Evolutionary conservation across 75 land plant genomes (phyloP).

Genomic region (Gnetum montanum): DNA sequence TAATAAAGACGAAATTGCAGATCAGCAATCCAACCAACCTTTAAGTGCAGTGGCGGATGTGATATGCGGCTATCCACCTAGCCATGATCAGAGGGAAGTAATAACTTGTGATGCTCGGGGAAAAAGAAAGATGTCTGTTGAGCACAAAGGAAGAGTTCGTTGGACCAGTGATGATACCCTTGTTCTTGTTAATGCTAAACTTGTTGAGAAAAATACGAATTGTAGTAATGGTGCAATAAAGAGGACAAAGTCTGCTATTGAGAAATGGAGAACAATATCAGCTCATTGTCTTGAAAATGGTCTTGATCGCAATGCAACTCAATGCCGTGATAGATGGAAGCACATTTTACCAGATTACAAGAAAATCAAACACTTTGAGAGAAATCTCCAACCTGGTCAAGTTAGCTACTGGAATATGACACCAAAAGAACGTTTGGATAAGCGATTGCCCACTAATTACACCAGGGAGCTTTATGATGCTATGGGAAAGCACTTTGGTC

Average conservation of each 20-base stretch:
- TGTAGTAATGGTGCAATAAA: conserved; percentile 3
- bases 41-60: conserved; percentile 1
- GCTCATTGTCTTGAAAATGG: conserved; percentile 8
- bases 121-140: conserved; percentile 5
- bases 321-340: conserved; percentile 10
- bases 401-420: conserved; percentile 10
- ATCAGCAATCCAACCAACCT: conserved; percentile 1
- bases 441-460: conserved; percentile 3
- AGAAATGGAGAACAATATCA: conserved; percentile 10
- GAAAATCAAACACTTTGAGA: conserved; percentile 4
- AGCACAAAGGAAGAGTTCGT: conserved; percentile 7
- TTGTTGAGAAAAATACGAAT: conserved; percentile 5
- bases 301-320: conserved; percentile 6
- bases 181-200: conserved; percentile 8
- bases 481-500: conserved; percentile 5
- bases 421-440: conserved; percentile 6
- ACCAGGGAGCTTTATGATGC: conserved; percentile 5
- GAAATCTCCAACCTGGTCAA: conserved; percentile 3
- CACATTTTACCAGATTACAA: conserved; percentile 6
- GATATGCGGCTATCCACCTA: conserved; percentile 1
- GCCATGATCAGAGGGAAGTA: not conserved
- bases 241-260: conserved; percentile 8
- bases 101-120: not conserved
- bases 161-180: conserved; percentile 9
- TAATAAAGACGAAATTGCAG: not conserved